Conservation (phyloP, 805 yeast species). For the Hanseniaspora lachancei region DNA sequence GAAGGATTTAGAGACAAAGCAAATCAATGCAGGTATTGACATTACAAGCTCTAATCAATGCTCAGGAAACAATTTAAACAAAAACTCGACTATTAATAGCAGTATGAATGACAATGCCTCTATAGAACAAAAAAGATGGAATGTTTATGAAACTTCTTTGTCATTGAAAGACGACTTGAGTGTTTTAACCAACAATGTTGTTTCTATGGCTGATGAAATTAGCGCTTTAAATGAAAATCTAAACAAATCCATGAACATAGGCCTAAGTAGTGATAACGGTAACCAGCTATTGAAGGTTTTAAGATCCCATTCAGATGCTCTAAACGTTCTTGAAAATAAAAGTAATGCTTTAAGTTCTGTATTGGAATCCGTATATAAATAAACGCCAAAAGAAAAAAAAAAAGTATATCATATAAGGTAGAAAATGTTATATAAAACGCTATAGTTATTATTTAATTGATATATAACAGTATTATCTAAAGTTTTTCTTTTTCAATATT, state of each 20-base stretch:
- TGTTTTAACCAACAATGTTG: slow-evolving; percentile 58
- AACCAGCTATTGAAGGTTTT: slow-evolving; percentile 67
- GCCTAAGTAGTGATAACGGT: slow-evolving; percentile 27
- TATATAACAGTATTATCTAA: background rate
- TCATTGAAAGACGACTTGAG: slow-evolving; percentile 70
- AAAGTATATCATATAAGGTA: no score
- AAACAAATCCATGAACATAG: slow-evolving; percentile 39
- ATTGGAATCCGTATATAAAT: slow-evolving; percentile 30
- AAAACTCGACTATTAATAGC: background rate
- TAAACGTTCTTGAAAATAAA: slow-evolving; percentile 71
- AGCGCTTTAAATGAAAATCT: slow-evolving; percentile 72
- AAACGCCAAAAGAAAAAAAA: background rate
- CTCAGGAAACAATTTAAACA: slow-evolving; percentile 18
- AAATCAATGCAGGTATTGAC: slow-evolving; percentile 5
- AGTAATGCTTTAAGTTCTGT: slow-evolving; percentile 58
- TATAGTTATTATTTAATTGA: background rate
- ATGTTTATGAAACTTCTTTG: slow-evolving; percentile 80
- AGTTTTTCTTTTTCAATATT: background rate
- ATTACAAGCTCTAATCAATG: slow-evolving; percentile 6
- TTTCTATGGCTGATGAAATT: slow-evolving; percentile 65
- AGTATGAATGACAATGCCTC: slow-evolving; percentile 39
- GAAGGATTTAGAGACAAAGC: slow-evolving; percentile 12
- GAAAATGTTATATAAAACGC: background rate
- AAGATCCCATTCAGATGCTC: slow-evolving; percentile 78
- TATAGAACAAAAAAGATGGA: slow-evolving; percentile 56